phyloP scores from a whole-genome alignment of 148 eudicot species.

The Hydrangea macrophylla region DNA sequence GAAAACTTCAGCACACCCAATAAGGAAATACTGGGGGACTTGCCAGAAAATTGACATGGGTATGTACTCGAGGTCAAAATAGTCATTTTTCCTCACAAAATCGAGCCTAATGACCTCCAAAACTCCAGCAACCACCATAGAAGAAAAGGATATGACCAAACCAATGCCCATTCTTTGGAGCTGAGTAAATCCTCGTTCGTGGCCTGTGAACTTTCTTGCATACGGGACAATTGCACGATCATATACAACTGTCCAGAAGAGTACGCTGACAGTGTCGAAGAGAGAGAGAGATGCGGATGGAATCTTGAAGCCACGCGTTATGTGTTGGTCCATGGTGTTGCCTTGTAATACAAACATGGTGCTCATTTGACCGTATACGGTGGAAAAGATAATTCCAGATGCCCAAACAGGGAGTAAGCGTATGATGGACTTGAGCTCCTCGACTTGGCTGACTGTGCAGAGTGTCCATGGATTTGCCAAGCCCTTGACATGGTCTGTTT shows the following conservation, averaged over 20 bases:
- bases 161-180: conserved; percentile 65
- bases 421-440: conserved; percentile 54
- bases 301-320: conserved; percentile 45
- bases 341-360: conserved; percentile 70
- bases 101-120: conserved; percentile 48
- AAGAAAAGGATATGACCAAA: conserved; percentile 36
- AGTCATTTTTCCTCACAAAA: conserved; percentile 35
- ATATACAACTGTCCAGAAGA: conserved; percentile 57
- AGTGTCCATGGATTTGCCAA: conserved; percentile 49
- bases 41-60: conserved; percentile 72
- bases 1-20: conserved; percentile 68
- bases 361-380: conserved; percentile 57
- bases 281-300: conserved; percentile 60
- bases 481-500: conserved; percentile 32
- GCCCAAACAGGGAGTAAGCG: conserved; percentile 64
- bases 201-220: conserved; percentile 40
- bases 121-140: conserved; percentile 49
- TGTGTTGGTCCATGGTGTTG: conserved; percentile 55
- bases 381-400: conserved; percentile 51
- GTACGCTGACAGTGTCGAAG: conserved; percentile 58
- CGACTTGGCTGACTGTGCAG: conserved; percentile 69
- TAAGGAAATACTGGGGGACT: conserved; percentile 55
- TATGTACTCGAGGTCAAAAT: conserved; percentile 30
- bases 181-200: conserved; percentile 47
- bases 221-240: conserved; percentile 36